Conservation (phyloP, 2,329 filamentous ascomycete genomes). For the Trichoderma sp. region DNA sequence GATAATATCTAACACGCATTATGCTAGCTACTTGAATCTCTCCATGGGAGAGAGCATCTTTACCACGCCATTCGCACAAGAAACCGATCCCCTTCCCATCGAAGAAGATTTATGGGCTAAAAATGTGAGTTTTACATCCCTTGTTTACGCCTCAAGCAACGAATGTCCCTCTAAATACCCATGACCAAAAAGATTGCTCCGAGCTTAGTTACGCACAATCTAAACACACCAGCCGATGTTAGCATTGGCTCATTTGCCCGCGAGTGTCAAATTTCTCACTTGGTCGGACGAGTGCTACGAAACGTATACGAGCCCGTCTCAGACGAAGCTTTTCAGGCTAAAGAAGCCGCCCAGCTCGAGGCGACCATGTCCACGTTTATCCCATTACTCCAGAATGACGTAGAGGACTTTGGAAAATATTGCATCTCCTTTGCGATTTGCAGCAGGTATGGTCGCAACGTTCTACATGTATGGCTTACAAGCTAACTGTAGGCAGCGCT, state of each 20-base stretch:
- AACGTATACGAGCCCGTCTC: not conserved
- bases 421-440: not conserved
- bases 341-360: not conserved
- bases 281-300: not conserved
- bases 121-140: not conserved
- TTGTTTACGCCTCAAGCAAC: not conserved
- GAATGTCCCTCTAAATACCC: not conserved
- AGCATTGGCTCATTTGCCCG: not conserved
- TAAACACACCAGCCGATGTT: not conserved
- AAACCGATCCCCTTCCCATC: not conserved
- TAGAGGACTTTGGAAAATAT: not conserved
- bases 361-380: not conserved
- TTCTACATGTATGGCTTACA: not conserved
- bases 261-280: not conserved
- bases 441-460: not conserved
- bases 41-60: not conserved
- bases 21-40: not conserved
- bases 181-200: not conserved
- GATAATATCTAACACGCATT: not conserved
- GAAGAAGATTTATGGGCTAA: not conserved
- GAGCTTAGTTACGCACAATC: not conserved
- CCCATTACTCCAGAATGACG: not conserved
- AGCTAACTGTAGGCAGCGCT: not conserved
- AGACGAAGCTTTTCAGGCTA: not conserved
- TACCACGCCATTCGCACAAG: not conserved